phyloP scores from a whole-genome alignment of 1,284 basidiomycete species.

The Lentinula novae-zelandiae region DNA sequence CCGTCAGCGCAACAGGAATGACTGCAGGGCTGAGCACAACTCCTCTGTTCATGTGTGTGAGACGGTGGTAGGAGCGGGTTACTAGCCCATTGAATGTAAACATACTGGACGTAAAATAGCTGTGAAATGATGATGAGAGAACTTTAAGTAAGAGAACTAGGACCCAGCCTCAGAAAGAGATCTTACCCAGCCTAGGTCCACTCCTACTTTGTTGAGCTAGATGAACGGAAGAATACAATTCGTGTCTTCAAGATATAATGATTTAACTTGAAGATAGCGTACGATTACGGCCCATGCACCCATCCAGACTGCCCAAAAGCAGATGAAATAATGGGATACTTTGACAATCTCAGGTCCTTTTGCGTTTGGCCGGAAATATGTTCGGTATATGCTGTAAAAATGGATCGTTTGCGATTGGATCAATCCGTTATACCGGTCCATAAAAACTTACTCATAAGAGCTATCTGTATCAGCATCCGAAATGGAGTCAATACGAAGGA shows the following conservation, averaged over 20 bases:
- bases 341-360: constrained; percentile 46
- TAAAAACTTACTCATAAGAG: constrained; percentile 39
- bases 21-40: constrained; percentile 45
- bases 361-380: constrained; percentile 45
- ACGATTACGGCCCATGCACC: constrained; percentile 49
- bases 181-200: constrained; percentile 41
- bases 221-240: not conserved
- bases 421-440: too few relatives aligned
- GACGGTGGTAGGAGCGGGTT: not conserved
- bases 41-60: constrained; percentile 28
- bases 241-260: not conserved
- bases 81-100: not conserved
- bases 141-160: not conserved
- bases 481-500: not conserved
- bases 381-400: constrained; percentile 39
- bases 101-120: constrained; percentile 47
- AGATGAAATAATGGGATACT: constrained; percentile 51
- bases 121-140: not conserved
- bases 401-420: not conserved
- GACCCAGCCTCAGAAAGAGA: not conserved
- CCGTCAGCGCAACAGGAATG: constrained; percentile 43
- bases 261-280: constrained; percentile 12
- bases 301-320: constrained; percentile 63
- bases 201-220: constrained; percentile 39
- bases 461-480: constrained; percentile 16